Conservation (phyloP, 805 yeast genomes). For the Zygotorulaspora florentina region DNA sequence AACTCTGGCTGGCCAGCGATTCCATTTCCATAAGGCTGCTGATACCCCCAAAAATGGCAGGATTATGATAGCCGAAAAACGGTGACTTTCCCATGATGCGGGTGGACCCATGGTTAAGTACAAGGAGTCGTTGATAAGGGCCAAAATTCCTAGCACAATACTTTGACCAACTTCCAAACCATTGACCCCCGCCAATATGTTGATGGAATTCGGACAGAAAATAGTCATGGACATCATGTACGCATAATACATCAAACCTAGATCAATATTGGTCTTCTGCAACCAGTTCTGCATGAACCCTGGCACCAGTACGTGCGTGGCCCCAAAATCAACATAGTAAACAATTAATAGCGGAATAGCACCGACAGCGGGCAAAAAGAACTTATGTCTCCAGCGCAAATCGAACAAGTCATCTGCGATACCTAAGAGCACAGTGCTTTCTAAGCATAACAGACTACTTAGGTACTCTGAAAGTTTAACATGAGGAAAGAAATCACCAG, state of each 20-base stretch:
- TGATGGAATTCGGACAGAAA: constrained; percentile 93
- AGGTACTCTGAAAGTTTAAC: constrained; percentile 79
- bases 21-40: constrained; percentile 65
- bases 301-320: constrained; percentile 83
- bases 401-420: constrained; percentile 93
- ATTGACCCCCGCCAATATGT: constrained; percentile 92
- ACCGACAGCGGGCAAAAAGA: constrained; percentile 91
- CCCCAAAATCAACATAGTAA: constrained; percentile 90
- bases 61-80: constrained; percentile 71
- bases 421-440: constrained; percentile 80
- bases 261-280: constrained; percentile 47
- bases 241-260: constrained; percentile 73
- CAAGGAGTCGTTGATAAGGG: constrained; percentile 71
- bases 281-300: constrained; percentile 48
- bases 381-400: constrained; percentile 95
- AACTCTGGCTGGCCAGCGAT: constrained; percentile 88
- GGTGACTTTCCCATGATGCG: constrained; percentile 74
- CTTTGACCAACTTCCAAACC: constrained; percentile 97
- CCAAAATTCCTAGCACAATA: constrained; percentile 64
- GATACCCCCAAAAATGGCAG: constrained; percentile 88
- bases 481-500: constrained; percentile 57
- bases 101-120: constrained; percentile 52
- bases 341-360: constrained; percentile 87
- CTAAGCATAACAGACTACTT: constrained; percentile 77
- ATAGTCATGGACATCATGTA: constrained; percentile 92